phyloP scores from a whole-genome alignment of 1,139 yeast genomes.

The Groenewaldozyma auringiensis region DNA sequence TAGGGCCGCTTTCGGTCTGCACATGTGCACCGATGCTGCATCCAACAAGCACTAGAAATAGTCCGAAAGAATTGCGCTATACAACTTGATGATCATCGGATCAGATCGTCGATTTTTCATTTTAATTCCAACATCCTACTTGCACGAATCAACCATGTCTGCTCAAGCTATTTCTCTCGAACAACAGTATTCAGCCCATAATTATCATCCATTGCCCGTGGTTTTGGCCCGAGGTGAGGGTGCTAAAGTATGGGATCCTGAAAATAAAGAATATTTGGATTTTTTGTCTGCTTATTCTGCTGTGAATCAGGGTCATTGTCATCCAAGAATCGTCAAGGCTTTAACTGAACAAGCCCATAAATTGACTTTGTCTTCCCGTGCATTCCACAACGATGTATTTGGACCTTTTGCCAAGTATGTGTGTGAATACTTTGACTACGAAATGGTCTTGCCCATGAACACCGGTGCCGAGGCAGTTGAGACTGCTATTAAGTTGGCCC shows the following conservation, averaged over 20 bases:
- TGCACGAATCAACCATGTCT: no score
- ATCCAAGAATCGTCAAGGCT: slow-evolving; percentile 83
- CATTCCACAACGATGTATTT: slow-evolving; percentile 84
- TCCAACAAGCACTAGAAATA: no score
- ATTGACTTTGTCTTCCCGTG: slow-evolving; percentile 83
- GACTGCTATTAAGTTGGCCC: slow-evolving; percentile 85
- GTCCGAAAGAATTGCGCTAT: no score
- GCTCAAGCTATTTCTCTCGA: slow-evolving; percentile 64
- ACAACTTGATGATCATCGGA: no score
- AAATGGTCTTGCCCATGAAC: slow-evolving; percentile 94
- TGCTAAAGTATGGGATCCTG: slow-evolving; percentile 98
- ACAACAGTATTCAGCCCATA: slow-evolving; percentile 82
- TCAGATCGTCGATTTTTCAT: no score
- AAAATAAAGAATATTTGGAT: slow-evolving; percentile 62
- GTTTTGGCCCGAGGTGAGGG: slow-evolving; percentile 82
- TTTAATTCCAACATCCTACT: no score
- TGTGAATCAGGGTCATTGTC: slow-evolving; percentile 97
- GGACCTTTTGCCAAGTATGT: slow-evolving; percentile 82
- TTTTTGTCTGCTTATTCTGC: slow-evolving; percentile 93
- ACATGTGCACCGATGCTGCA: no score
- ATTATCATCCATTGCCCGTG: slow-evolving; percentile 94
- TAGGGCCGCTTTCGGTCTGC: no score
- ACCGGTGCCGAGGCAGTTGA: slow-evolving; percentile 99
- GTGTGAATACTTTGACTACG: slow-evolving; percentile 85
- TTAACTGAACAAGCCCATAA: slow-evolving; percentile 78